These are phyloP conservation scores for Nyssa sinensis DNA, from an alignment of 148 eudicot species.

Conservation along the genomic window DNA sequence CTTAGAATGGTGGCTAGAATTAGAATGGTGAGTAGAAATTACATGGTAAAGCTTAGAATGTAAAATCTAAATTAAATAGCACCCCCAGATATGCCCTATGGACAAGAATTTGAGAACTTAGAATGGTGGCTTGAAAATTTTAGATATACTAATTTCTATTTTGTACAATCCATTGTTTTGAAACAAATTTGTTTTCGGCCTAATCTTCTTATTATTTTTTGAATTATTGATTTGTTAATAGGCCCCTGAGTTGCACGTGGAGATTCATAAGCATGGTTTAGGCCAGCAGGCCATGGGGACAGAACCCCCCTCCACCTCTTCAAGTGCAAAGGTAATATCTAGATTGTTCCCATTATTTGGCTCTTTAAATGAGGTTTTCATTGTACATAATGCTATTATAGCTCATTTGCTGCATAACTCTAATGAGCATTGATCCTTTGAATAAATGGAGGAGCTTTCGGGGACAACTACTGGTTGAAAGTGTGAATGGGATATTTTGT, in stretches of 20 bases:
- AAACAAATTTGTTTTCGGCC: background rate
- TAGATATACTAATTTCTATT: background rate
- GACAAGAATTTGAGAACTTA: background rate
- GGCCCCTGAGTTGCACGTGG: conserved; percentile 57
- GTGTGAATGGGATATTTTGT: no score
- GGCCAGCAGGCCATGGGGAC: conserved; percentile 36
- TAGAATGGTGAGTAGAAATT: background rate
- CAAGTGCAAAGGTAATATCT: conserved; percentile 42
- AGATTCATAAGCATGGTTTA: conserved; percentile 48
- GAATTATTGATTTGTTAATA: conserved; percentile 6
- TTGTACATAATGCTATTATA: background rate
- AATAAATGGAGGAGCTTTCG: no score
- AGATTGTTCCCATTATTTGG: background rate
- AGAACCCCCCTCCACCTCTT: conserved; percentile 46
- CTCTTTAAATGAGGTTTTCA: background rate
- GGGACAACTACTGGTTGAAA: no score
- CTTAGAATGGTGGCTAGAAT: background rate
- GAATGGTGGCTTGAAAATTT: background rate
- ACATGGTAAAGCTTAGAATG: no score
- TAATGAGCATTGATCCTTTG: no score
- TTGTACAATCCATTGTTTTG: background rate
- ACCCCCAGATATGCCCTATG: background rate
- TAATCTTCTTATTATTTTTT: background rate
- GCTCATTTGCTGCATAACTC: no score
- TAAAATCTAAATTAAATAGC: background rate